These are phyloP conservation scores for Crithidia fasciculata DNA, from an alignment of 208 protist species.

Conservation along the genomic window DNA sequence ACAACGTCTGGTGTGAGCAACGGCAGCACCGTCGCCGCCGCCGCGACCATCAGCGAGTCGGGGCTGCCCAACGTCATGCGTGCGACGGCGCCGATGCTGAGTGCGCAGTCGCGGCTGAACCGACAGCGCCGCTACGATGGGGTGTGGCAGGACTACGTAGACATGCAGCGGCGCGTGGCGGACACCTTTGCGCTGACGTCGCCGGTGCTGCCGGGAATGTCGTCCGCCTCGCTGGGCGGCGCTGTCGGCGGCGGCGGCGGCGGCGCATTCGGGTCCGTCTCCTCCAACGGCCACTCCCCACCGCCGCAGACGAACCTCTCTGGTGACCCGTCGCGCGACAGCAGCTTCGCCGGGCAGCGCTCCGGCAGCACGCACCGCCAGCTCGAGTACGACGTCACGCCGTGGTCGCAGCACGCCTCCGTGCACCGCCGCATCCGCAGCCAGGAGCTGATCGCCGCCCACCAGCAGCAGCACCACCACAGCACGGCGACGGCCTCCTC, in stretches of 20 bases:
- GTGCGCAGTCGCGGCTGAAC: conserved; percentile 49
- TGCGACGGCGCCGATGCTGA: conserved; percentile 33
- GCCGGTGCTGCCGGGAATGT: neutral
- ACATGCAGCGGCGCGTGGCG: conserved; percentile 31
- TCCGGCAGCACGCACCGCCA: conserved; percentile 31
- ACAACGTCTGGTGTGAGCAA: neutral
- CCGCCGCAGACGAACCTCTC: conserved; percentile 12
- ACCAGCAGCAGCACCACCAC: conserved; percentile 27
- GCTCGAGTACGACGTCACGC: conserved; percentile 50
- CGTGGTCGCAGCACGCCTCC: conserved; percentile 44
- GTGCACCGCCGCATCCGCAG: conserved; percentile 42
- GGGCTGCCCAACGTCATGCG: conserved; percentile 31
- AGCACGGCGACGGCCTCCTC: conserved; percentile 2
- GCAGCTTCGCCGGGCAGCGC: conserved; percentile 28
- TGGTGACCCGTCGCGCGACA: conserved; percentile 18
- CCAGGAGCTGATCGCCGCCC: conserved; percentile 23
- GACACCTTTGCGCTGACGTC: conserved; percentile 10
- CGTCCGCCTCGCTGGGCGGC: conserved; percentile 9
- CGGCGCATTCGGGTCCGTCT: neutral
- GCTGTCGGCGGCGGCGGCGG: neutral
- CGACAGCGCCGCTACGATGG: conserved; percentile 57
- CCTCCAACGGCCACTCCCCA: conserved; percentile 15
- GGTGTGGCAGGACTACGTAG: conserved; percentile 43
- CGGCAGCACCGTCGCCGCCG: neutral
- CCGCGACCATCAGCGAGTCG: conserved; percentile 8